Conservation (phyloP, 139 green algal species). For the Chlamydomonas sp. region DNA sequence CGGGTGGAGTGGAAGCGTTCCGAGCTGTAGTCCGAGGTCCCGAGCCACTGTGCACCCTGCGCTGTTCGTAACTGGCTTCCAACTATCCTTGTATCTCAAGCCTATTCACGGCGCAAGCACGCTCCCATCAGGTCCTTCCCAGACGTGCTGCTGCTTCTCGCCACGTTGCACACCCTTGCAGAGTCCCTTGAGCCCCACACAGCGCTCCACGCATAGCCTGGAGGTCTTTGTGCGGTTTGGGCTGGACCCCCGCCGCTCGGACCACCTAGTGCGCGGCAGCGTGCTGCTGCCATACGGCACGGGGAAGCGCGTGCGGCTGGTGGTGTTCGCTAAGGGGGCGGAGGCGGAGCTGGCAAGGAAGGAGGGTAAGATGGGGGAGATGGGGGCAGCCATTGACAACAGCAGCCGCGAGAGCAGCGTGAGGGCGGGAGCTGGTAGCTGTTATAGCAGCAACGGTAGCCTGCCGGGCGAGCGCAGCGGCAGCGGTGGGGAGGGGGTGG, state of each 20-base stretch:
- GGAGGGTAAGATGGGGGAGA: neutral
- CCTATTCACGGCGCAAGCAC: neutral
- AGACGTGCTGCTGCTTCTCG: too few species aligned
- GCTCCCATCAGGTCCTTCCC: neutral
- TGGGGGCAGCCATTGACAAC: too few species aligned
- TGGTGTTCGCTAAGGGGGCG: constrained; percentile 85
- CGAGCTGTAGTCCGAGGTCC: neutral
- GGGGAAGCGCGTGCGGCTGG: constrained; percentile 74
- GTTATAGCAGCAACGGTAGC: neutral
- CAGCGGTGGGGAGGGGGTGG: neutral
- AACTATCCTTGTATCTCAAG: neutral
- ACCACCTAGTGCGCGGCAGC: constrained; percentile 81
- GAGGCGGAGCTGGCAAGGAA: constrained; percentile 69
- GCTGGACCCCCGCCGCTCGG: constrained; percentile 26
- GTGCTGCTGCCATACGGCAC: constrained; percentile 83
- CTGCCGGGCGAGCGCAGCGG: too few species aligned
- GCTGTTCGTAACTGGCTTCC: neutral
- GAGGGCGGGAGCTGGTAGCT: neutral
- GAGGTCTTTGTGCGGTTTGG: constrained; percentile 7
- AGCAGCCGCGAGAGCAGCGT: too few species aligned
- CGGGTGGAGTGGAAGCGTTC: neutral
- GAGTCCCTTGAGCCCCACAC: neutral
- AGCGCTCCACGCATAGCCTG: neutral
- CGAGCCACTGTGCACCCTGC: neutral
- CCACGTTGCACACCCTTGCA: neutral